A percentile compares a stretch with the other conserved stretches of the same genome.
Evolutionary conservation across 148 eudicot species (phyloP).

Genomic region (Rhododendron vialii): DNA sequence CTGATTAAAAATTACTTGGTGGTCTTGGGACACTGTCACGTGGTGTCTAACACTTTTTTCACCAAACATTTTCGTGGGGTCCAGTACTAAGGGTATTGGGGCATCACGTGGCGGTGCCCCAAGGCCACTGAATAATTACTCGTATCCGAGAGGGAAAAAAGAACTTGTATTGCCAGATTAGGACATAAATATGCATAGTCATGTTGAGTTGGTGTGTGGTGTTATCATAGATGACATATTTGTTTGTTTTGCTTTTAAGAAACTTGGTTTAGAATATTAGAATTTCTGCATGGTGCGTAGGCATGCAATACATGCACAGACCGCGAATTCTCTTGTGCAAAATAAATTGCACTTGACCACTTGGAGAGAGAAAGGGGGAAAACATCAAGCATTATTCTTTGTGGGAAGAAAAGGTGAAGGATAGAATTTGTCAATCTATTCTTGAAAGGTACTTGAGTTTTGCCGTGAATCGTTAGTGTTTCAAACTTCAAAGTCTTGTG

Average conservation of each 20-base stretch:
- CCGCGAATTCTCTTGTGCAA: background rate
- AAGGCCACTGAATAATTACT: background rate
- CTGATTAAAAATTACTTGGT: background rate
- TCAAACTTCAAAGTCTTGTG: conserved; percentile 31
- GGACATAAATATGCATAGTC: background rate
- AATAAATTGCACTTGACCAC: background rate
- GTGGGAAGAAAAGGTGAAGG: background rate
- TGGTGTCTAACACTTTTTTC: background rate
- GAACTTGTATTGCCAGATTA: background rate
- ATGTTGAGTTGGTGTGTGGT: background rate
- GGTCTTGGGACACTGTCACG: background rate
- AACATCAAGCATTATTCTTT: background rate
- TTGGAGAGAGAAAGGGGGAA: background rate
- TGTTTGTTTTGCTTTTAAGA: background rate
- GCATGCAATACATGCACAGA: background rate
- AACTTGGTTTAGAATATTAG: background rate
- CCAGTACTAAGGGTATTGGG: background rate
- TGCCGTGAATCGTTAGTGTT: conserved; percentile 11
- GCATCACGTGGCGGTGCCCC: background rate
- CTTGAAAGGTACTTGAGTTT: conserved; percentile 4
- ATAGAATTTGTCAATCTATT: conserved; percentile 22
- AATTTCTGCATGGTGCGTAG: background rate
- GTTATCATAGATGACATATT: background rate
- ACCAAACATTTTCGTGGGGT: background rate
- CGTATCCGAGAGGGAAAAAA: background rate